Evolutionary conservation across 164 flowering plant genomes (phyloP).

Genomic region (Akebia trifoliata): DNA sequence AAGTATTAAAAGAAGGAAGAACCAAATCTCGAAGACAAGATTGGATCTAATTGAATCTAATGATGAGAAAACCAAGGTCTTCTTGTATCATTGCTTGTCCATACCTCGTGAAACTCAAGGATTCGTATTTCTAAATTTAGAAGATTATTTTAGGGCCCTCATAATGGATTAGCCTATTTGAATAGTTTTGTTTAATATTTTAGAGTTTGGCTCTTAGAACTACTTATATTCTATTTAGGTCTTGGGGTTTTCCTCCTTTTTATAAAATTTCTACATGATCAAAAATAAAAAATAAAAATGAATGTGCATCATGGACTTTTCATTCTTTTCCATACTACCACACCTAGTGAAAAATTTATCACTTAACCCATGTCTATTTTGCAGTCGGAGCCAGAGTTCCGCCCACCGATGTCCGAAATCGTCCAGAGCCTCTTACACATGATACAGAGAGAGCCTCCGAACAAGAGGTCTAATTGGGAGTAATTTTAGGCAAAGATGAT

Average conservation of each 20-base stretch:
- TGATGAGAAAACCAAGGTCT: neutral
- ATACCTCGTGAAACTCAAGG: neutral
- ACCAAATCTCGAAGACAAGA: neutral
- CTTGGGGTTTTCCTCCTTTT: too few species aligned
- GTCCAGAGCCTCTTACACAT: constrained; percentile 69
- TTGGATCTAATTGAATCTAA: neutral
- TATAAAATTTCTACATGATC: too few species aligned
- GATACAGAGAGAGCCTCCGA: constrained; percentile 50
- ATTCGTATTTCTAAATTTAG: neutral
- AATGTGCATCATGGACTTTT: neutral
- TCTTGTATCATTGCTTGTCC: neutral
- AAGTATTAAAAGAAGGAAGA: neutral
- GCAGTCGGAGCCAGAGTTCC: constrained; percentile 83
- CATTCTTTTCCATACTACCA: neutral
- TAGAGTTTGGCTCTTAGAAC: neutral
- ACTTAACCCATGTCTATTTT: constrained; percentile 7
- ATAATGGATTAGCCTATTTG: neutral
- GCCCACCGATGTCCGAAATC: constrained; percentile 95
- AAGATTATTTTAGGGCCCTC: neutral
- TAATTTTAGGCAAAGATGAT: neutral
- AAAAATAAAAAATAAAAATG: neutral
- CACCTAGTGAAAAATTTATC: neutral
- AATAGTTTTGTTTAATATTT: neutral
- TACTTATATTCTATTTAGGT: neutral
- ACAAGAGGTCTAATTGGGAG: constrained; percentile 25